phyloP scores from a whole-genome alignment of 805 yeast genomes.

The Candida nemodendra region DNA sequence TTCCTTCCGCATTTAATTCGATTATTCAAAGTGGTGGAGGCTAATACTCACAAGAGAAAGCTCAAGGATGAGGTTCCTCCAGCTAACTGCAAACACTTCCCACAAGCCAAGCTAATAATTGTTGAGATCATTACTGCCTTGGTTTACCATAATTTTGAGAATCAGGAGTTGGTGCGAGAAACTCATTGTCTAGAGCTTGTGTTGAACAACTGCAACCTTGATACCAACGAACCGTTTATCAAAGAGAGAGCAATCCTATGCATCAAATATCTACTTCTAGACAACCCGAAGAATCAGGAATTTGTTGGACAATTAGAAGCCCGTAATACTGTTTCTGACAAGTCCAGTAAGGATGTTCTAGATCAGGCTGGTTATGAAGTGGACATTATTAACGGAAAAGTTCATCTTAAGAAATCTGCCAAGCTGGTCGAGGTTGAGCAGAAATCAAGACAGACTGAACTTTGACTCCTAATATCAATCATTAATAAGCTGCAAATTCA shows the following conservation, averaged over 20 bases:
- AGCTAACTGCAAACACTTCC: slow-evolving; percentile 41
- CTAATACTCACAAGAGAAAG: slow-evolving; percentile 36
- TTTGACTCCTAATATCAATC: not conserved
- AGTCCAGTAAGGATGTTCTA: slow-evolving; percentile 43
- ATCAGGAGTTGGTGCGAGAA: slow-evolving; percentile 68
- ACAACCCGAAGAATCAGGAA: slow-evolving; percentile 68
- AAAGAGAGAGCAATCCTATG: slow-evolving; percentile 84
- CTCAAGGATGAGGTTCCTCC: slow-evolving; percentile 27
- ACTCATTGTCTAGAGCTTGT: slow-evolving; percentile 68
- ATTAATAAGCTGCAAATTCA: slow-evolving; percentile 6
- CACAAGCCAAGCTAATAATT: slow-evolving; percentile 62
- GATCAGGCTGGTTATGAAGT: slow-evolving; percentile 76
- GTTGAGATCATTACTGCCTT: slow-evolving; percentile 66
- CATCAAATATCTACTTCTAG: slow-evolving; percentile 61
- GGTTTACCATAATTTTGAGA: slow-evolving; percentile 46
- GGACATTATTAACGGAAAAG: slow-evolving; percentile 68
- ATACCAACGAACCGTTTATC: slow-evolving; percentile 83
- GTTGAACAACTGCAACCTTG: slow-evolving; percentile 79
- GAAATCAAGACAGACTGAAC: slow-evolving; percentile 1
- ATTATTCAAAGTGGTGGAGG: slow-evolving; percentile 41
- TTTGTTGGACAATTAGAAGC: slow-evolving; percentile 81
- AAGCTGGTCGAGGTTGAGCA: slow-evolving; percentile 18
- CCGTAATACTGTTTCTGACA: slow-evolving; percentile 56
- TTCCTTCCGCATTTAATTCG: slow-evolving; percentile 36
- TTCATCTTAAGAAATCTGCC: slow-evolving; percentile 44